Evolutionary conservation across 331 rosid species (phyloP).

Genomic region (Malus hybrid): DNA sequence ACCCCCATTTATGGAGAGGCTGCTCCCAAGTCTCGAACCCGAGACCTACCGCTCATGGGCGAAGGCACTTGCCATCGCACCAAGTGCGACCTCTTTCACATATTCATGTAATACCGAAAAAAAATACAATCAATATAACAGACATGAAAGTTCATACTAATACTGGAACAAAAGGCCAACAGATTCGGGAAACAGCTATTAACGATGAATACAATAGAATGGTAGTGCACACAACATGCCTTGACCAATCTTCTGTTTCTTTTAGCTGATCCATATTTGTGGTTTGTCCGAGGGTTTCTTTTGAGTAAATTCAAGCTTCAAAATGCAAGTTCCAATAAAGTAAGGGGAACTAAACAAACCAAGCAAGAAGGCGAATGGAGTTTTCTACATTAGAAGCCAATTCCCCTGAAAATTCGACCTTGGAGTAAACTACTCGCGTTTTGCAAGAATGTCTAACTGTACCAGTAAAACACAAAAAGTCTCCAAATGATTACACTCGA

Average conservation of each 20-base stretch:
- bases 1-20: too few species aligned
- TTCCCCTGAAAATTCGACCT: background rate
- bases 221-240: background rate
- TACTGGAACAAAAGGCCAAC: background rate
- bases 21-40: too few species aligned
- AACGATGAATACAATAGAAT: background rate
- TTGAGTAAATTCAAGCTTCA: background rate
- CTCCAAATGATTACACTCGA: background rate
- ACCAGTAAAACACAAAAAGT: background rate
- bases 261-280: background rate
- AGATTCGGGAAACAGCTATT: background rate
- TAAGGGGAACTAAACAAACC: background rate
- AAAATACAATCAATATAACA: background rate
- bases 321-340: background rate
- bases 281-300: background rate
- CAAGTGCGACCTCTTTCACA: background rate
- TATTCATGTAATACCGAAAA: background rate
- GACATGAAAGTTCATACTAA: background rate
- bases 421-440: background rate
- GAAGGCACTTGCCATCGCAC: too few species aligned
- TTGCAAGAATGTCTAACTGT: background rate
- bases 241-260: background rate
- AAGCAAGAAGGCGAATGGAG: background rate
- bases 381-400: background rate
- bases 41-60: too few species aligned